phyloP scores from a whole-genome alignment of 495 filamentous ascomycete genomes.

The Endocarpon pusillum region DNA sequence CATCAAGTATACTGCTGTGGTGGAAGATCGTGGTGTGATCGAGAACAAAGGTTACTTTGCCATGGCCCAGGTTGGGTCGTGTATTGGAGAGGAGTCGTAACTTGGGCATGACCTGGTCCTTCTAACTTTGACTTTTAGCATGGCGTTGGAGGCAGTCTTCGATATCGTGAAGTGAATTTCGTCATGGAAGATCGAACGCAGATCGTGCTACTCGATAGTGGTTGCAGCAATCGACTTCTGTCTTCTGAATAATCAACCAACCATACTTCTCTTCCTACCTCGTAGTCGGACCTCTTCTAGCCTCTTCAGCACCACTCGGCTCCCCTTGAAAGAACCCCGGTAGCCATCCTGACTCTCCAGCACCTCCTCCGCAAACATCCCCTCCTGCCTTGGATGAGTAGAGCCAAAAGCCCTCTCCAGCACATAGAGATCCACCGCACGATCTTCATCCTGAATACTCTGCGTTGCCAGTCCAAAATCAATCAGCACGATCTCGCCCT shows the following conservation, averaged over 20 bases:
- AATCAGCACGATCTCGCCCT: constrained; percentile 74
- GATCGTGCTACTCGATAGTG: too few relatives aligned
- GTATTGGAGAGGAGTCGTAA: constrained; percentile 1
- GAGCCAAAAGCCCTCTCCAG: constrained; percentile 91
- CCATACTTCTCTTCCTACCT: constrained; percentile 94
- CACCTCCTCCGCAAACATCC: constrained; percentile 44
- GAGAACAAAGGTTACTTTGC: constrained; percentile 98
- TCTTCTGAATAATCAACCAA: constrained; percentile 39
- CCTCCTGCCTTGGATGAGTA: constrained; percentile 79
- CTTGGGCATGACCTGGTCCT: too few relatives aligned
- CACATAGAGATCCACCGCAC: constrained; percentile 93
- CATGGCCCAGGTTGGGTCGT: constrained; percentile 45
- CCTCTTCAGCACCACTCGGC: constrained; percentile 47
- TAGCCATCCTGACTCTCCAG: constrained; percentile 47
- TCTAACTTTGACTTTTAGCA: too few relatives aligned
- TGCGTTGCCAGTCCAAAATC: constrained; percentile 88
- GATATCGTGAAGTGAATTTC: too few relatives aligned
- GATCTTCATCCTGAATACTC: constrained; percentile 74
- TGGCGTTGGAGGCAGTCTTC: too few relatives aligned
- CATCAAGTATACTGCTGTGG: constrained; percentile 95
- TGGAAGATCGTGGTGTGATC: constrained; percentile 86
- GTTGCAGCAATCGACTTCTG: too few relatives aligned
- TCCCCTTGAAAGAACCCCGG: constrained; percentile 37
- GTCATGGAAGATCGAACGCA: too few relatives aligned
- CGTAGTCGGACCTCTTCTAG: constrained; percentile 89